Evolutionary conservation across 805 yeast genomes (phyloP).

Genomic region (Candida glaebosa): DNA sequence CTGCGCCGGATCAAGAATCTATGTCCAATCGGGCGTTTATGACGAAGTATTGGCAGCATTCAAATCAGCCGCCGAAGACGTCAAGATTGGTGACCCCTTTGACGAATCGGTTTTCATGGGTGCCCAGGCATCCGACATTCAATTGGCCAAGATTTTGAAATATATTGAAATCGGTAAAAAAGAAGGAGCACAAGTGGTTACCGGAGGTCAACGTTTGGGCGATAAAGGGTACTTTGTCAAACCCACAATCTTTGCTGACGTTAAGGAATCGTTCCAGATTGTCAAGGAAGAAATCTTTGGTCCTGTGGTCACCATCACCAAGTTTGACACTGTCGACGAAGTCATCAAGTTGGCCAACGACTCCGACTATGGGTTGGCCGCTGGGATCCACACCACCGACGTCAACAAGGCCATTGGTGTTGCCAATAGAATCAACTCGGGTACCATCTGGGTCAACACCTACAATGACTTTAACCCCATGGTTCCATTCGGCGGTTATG

Average conservation of each 20-base stretch:
- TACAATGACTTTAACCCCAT: conserved; percentile 83
- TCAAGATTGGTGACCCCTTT: conserved; percentile 82
- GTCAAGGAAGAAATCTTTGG: conserved; percentile 93
- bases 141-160: conserved; percentile 70
- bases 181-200: conserved; percentile 79
- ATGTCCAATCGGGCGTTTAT: conserved; percentile 81
- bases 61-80: conserved; percentile 50
- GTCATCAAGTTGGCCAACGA: conserved; percentile 76
- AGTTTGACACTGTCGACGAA: conserved; percentile 80
- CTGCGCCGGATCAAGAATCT: conserved; percentile 90
- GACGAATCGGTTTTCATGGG: conserved; percentile 79
- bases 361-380: conserved; percentile 82
- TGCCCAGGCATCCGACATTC: conserved; percentile 83
- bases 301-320: conserved; percentile 82
- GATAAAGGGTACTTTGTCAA: conserved; percentile 65
- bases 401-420: conserved; percentile 73
- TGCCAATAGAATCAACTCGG: conserved; percentile 72
- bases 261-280: conserved; percentile 66
- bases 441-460: conserved; percentile 90
- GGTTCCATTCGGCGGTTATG: conserved; percentile 93
- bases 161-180: conserved; percentile 74
- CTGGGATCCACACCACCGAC: conserved; percentile 81
- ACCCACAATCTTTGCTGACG: conserved; percentile 88
- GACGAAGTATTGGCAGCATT: conserved; percentile 69
- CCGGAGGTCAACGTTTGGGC: conserved; percentile 81